Percentiles rank a stretch among this genome's conserved stretches.
Evolutionary conservation across 2,329 filamentous ascomycete genomes (phyloP).

Genomic region (Trichoderma cornu-damae): DNA sequence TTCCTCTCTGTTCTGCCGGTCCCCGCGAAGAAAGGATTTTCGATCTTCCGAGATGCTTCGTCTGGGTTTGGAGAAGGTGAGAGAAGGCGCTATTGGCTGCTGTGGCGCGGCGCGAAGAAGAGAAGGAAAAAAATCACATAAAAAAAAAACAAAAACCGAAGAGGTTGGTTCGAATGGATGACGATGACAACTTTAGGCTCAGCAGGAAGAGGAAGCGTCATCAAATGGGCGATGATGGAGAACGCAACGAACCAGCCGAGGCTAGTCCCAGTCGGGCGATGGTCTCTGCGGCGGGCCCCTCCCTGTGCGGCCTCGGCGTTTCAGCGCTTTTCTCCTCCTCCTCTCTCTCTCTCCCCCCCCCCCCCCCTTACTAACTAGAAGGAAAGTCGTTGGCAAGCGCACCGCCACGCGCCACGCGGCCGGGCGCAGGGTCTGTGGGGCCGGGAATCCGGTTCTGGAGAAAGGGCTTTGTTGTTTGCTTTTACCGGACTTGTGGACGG

Average conservation of each 20-base stretch:
- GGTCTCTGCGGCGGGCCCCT: background rate
- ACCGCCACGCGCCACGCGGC: constrained; percentile 26
- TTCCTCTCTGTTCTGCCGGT: too few species aligned
- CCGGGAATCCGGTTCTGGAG: constrained; percentile 17
- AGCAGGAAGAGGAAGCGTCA: background rate
- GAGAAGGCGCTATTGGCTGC: background rate
- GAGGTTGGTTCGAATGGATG: constrained; percentile 10
- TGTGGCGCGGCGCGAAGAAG: background rate
- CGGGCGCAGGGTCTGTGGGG: constrained; percentile 14
- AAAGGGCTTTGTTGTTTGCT: background rate
- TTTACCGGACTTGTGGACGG: background rate
- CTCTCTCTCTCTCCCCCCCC: too few species aligned
- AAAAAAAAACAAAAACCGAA: background rate
- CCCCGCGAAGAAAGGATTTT: too few species aligned
- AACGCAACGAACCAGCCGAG: background rate
- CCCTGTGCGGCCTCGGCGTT: background rate
- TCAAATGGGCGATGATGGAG: background rate
- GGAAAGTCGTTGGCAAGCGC: too few species aligned
- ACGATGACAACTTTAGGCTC: constrained; percentile 10
- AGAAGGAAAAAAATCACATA: too few species aligned
- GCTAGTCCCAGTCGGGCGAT: background rate
- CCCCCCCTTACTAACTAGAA: too few species aligned
- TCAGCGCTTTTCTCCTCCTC: too few species aligned
- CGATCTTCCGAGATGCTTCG: too few species aligned
- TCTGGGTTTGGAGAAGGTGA: background rate